Evolutionary conservation across 441 rosid species (phyloP), one percentile per base, ranked within the genome.

Genomic region (Bruguiera hainesii): DNA sequence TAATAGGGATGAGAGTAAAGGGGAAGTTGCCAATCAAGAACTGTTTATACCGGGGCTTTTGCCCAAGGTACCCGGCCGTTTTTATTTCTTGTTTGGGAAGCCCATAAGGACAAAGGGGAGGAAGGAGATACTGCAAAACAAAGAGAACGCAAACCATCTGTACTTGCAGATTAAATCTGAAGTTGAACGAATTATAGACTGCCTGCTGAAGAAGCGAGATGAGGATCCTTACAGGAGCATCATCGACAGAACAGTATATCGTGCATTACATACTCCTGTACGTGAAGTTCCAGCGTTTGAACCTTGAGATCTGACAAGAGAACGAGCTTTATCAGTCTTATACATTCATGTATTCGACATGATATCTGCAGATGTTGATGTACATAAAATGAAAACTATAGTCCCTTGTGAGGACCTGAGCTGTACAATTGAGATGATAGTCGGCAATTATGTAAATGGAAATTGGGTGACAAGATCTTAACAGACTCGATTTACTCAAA

Each of bases 81-180:
- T 88, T 37, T 93, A 93, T 80, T 85, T 77, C 77, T 79, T 89
- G 65, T 91, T 93, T 4, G 89, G 96, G 64, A 91, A 93, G 80
- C 92, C 97, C 5, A 79, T 85, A 66, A 50, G 56, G 30, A 83
- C 93, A 26, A 77, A 79, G 65, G 98, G 96, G 19, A 87, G 79
- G 73, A 80, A 84, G 20, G 83, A 85, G 30, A 60, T 81, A 35
- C 68, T 84, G 79, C 74, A 75, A 67, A 82, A 89, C 80, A 80
- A 70, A 81, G 88, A 72, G 65, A 77, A 66, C 1, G 97, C 96
- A 39, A 83, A 74, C 60, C 61, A 60, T 55, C 19, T 91, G 71
- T 91, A 91, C 76, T 73, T 85, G 90, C 82, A 91, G 71, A 74
- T 84, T 35, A 83, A 93, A 80, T 84, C 79, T 1, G 86, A 85